Conservation (phyloP, 129 eudicot species). For the Flaveria brownii region DNA sequence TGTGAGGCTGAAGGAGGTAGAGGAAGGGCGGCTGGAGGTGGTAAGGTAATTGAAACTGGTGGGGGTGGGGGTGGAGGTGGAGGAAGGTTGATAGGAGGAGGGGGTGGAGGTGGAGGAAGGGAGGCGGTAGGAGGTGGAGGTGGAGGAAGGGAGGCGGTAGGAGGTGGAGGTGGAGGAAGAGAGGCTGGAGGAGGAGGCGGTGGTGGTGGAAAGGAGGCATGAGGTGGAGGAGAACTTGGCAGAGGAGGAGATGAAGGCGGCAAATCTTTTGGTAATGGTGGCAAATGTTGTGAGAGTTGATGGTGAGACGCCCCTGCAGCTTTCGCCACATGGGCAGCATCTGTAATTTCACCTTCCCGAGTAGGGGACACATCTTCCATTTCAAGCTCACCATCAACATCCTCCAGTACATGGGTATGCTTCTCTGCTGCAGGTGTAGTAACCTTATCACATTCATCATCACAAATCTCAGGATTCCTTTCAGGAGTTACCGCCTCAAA, state of each 20-base stretch:
- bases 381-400: constrained; percentile 95
- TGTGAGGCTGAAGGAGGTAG: constrained; percentile 22
- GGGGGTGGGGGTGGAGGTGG: constrained; percentile 6
- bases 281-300: constrained; percentile 33
- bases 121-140: constrained; percentile 29
- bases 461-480: constrained; percentile 49
- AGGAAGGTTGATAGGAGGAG: constrained; percentile 21
- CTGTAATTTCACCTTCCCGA: constrained; percentile 42
- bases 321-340: constrained; percentile 13
- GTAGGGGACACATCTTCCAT: constrained; percentile 93
- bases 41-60: constrained; percentile 16
- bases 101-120: constrained; percentile 39
- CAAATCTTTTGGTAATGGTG: constrained; percentile 55
- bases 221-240: constrained; percentile 47
- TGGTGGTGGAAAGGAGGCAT: constrained; percentile 30
- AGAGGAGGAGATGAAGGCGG: constrained; percentile 63
- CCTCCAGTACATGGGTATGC: constrained; percentile 81
- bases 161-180: constrained; percentile 34
- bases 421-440: constrained; percentile 50
- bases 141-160: constrained; percentile 24
- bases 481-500: constrained; percentile 98
- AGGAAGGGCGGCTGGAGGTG: constrained; percentile 20
- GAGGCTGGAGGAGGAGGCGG: constrained; percentile 20
- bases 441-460: constrained; percentile 38
- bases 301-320: constrained; percentile 31